Evolutionary conservation across 1,139 yeast species (phyloP).

Genomic region (Kodamaea anthophila): DNA sequence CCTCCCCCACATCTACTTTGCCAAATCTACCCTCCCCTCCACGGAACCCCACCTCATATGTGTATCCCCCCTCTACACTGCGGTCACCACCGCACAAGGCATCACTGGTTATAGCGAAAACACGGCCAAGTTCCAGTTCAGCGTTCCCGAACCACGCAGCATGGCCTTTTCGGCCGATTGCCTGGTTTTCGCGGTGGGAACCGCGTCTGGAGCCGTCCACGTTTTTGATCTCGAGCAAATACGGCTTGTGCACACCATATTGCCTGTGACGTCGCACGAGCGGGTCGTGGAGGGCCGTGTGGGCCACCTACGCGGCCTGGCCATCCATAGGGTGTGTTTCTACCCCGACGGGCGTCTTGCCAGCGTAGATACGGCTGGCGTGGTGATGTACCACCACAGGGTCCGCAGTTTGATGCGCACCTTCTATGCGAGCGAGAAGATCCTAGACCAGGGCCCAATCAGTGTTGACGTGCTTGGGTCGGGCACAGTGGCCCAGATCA

Average conservation of each 20-base stretch:
- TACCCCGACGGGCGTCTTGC: constrained; percentile 51
- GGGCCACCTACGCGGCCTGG: constrained; percentile 48
- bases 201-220: constrained; percentile 17
- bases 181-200: constrained; percentile 35
- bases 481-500: constrained; percentile 44
- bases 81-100: constrained; percentile 52
- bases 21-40: no score
- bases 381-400: constrained; percentile 55
- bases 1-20: no score
- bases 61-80: constrained; percentile 40
- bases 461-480: constrained; percentile 45
- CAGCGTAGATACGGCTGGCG: constrained; percentile 56
- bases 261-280: constrained; percentile 24
- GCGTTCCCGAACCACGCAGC: constrained; percentile 34
- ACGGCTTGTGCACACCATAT: constrained; percentile 16
- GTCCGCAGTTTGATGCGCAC: constrained; percentile 48
- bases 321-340: constrained; percentile 48
- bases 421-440: constrained; percentile 41
- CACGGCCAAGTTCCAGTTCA: constrained; percentile 25
- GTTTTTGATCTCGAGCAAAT: constrained; percentile 4
- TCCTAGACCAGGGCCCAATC: constrained; percentile 32
- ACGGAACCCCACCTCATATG: not conserved
- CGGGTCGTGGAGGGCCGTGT: constrained; percentile 26
- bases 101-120: constrained; percentile 50
- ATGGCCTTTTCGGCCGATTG: constrained; percentile 6